Evolutionary conservation across 2,329 filamentous ascomycete species (phyloP), one percentile per base, ranked within the genome.

Genomic region (Ustilaginoidea virens): DNA sequence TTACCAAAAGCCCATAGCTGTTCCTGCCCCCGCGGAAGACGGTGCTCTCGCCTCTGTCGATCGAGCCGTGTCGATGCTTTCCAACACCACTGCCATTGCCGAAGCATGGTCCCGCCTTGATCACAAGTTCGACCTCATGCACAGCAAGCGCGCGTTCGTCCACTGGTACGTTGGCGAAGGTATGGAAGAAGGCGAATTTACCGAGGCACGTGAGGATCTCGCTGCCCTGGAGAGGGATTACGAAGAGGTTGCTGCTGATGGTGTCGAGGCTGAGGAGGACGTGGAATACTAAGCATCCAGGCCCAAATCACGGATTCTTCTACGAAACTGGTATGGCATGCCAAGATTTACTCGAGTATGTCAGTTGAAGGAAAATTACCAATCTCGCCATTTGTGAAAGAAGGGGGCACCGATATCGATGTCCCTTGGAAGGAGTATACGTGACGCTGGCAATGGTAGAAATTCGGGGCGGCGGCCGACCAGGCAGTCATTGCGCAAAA

Each of bases 101-200:
- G 74, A 80, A 56, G 74, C 75, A 30, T 80, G 74, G 74, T 75
- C 72, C 35, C 69, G 73, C 38, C 66, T 80, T 27, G 73, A 78
- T 56, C 62, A 76, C 65, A 80, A 80, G 61, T 80, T 80, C 55
- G 74, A 80, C 44, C 74, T 80, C 45, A 80, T 80, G 75, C 78
- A 80, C 66, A 74, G 67, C 59, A 80, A 80, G 68, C 74, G 75
- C 41, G 74, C 75, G 35, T 80, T 80, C 44, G 74, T 80, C 25
- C 74, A 80, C 59, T 80, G 75, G 75, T 80, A 80, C 42, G 81
- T 90, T 30, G 81, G 81, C 40, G 81, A 90, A 61, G 81, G 81
- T 60, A 90, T 90, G 81, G 81, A 90, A 62, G 81, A 90, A 55
- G 81, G 81, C 45, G 81, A 90, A 56, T 90, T 90, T 62, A 80